These are phyloP conservation scores for Trichoderma sp. DNA, from an alignment of 2,329 filamentous ascomycete species.

Conservation along the genomic window DNA sequence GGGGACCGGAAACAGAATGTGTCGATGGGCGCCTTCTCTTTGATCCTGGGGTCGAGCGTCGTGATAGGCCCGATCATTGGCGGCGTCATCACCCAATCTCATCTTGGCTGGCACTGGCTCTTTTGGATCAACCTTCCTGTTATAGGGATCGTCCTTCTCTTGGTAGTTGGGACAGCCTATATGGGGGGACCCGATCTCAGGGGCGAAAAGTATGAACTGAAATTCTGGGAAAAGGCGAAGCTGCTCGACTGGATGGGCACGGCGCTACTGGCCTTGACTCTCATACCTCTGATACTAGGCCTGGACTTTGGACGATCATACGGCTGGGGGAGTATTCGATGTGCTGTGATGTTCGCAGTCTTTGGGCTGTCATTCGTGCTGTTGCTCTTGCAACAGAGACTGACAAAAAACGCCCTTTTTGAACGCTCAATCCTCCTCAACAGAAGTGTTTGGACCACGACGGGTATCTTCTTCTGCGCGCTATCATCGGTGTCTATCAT, in stretches of 20 bases:
- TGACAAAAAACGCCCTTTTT: slow-evolving; percentile 1
- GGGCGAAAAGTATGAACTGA: slow-evolving; percentile 8
- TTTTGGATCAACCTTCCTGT: slow-evolving; percentile 19
- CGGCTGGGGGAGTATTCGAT: background rate
- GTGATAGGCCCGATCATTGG: slow-evolving; percentile 13
- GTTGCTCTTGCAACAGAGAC: background rate
- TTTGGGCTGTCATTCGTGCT: background rate
- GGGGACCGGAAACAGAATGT: slow-evolving; percentile 3
- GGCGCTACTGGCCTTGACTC: background rate
- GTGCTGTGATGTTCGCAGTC: background rate
- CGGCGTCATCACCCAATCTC: slow-evolving; percentile 8
- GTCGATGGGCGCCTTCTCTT: slow-evolving; percentile 10
- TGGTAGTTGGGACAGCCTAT: background rate
- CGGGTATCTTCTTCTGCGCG: slow-evolving; percentile 10
- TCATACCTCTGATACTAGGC: slow-evolving; percentile 1
- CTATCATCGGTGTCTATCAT: background rate
- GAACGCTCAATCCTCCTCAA: background rate
- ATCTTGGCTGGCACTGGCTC: slow-evolving; percentile 13
- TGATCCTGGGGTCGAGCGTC: slow-evolving; percentile 1
- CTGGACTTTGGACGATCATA: slow-evolving; percentile 6
- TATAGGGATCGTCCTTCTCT: slow-evolving; percentile 1
- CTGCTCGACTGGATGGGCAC: slow-evolving; percentile 13
- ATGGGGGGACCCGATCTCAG: slow-evolving; percentile 6
- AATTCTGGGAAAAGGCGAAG: background rate
- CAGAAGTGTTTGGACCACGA: slow-evolving; percentile 4